phyloP scores from a whole-genome alignment of 2,329 filamentous ascomycete species.

The Ophiocordyceps unilateralis region DNA sequence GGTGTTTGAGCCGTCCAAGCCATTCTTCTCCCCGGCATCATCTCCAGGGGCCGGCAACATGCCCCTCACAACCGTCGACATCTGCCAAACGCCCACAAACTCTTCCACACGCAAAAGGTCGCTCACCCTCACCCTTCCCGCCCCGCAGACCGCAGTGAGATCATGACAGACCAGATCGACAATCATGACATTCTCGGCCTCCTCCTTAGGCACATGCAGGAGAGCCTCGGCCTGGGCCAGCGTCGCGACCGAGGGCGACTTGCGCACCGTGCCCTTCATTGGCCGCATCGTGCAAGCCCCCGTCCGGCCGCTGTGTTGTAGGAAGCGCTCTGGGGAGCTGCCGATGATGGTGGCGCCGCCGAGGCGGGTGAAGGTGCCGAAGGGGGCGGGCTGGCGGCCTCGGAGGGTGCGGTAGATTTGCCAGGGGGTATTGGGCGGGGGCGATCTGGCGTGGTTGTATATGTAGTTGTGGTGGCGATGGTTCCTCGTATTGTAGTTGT shows the following conservation, averaged over 20 bases:
- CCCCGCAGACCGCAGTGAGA: constrained; percentile 66
- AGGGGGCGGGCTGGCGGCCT: constrained; percentile 60
- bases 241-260: constrained; percentile 46
- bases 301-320: constrained; percentile 30
- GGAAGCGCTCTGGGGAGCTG: constrained; percentile 78
- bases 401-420: constrained; percentile 55
- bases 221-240: constrained; percentile 55
- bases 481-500: too few relatives aligned
- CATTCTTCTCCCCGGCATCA: background rate
- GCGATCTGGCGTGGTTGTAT: too few relatives aligned
- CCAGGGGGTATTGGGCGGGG: constrained; percentile 36
- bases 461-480: too few relatives aligned
- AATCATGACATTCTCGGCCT: constrained; percentile 95
- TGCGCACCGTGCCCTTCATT: constrained; percentile 93
- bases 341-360: constrained; percentile 55
- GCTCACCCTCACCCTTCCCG: constrained; percentile 54
- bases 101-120: constrained; percentile 78
- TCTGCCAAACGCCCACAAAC: constrained; percentile 79
- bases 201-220: constrained; percentile 70
- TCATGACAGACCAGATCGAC: constrained; percentile 93
- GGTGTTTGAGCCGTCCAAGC: too few relatives aligned
- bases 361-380: constrained; percentile 66
- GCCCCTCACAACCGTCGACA: constrained; percentile 76
- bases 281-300: constrained; percentile 66
- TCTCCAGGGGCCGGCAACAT: constrained; percentile 23